phyloP scores from a whole-genome alignment of 2,329 filamentous ascomycete genomes.

The Ramularia collo-cygni region DNA sequence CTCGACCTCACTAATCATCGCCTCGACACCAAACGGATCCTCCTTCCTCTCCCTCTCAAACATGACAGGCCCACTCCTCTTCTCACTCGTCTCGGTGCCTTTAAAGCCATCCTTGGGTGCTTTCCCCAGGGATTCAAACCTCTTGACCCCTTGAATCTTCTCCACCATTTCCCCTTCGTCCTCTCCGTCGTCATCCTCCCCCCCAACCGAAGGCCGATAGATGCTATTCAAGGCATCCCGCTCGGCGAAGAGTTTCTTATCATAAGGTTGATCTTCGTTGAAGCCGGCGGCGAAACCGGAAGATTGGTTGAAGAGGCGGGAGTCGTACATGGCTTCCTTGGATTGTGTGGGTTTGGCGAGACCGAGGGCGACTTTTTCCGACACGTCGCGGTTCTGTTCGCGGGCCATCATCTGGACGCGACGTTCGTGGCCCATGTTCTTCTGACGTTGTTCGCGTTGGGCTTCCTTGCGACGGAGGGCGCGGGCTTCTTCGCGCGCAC shows the following conservation, averaged over 20 bases:
- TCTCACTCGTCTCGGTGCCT: conserved; percentile 75
- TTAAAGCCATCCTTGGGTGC: conserved; percentile 75
- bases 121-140: conserved; percentile 83
- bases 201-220: conserved; percentile 67
- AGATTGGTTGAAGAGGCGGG: conserved; percentile 85
- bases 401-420: conserved; percentile 87
- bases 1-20: conserved; percentile 77
- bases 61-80: conserved; percentile 83
- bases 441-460: conserved; percentile 84
- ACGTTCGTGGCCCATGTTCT: conserved; percentile 89
- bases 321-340: conserved; percentile 95
- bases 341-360: conserved; percentile 90
- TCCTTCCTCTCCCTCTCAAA: conserved; percentile 76
- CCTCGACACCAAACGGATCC: conserved; percentile 91
- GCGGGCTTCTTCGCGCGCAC: conserved; percentile 70
- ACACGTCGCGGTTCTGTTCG: conserved; percentile 94
- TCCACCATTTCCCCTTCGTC: conserved; percentile 76
- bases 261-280: conserved; percentile 96
- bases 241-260: conserved; percentile 93
- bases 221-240: conserved; percentile 93
- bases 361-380: conserved; percentile 90
- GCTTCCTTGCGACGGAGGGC: conserved; percentile 73
- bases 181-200: conserved; percentile 59
- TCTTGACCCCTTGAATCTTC: conserved; percentile 74
- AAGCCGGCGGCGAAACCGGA: conserved; percentile 82